Conservation (phyloP, 2,329 filamentous ascomycete genomes). For the Tolypocladium pustulatum region DNA sequence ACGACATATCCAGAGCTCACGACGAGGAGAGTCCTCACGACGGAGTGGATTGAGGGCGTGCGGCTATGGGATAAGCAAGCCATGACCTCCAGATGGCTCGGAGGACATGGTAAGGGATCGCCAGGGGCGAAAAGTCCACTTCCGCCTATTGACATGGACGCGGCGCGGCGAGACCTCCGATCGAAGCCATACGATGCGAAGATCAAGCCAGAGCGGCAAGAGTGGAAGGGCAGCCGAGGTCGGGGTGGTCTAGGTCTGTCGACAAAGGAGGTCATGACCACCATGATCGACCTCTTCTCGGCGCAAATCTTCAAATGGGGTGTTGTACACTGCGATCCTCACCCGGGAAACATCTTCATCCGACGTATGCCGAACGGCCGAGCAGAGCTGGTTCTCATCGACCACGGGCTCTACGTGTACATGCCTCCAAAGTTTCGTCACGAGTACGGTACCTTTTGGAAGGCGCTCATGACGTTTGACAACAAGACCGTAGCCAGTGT, state of each 20-base stretch:
- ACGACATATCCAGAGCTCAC: constrained; percentile 74
- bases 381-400: constrained; percentile 86
- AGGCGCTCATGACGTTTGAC: constrained; percentile 86
- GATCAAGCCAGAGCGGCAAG: constrained; percentile 69
- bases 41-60: constrained; percentile 96
- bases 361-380: constrained; percentile 72
- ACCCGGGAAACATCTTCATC: constrained; percentile 95
- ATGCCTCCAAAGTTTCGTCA: constrained; percentile 76
- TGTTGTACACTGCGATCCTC: constrained; percentile 89
- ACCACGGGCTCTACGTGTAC: constrained; percentile 92
- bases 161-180: constrained; percentile 32
- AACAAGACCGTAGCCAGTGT: constrained; percentile 67
- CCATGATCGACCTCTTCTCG: constrained; percentile 93
- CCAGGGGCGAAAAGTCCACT: constrained; percentile 65
- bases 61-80: constrained; percentile 85
- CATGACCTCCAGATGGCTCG: constrained; percentile 68
- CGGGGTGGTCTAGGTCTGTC: constrained; percentile 77
- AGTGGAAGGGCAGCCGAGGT: constrained; percentile 63
- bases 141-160: constrained; percentile 34
- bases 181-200: constrained; percentile 44
- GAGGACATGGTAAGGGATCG: constrained; percentile 64
- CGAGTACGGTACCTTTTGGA: constrained; percentile 88
- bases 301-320: constrained; percentile 98
- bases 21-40: constrained; percentile 76
- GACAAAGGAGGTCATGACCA: constrained; percentile 83